These are phyloP conservation scores for Talaromyces borbonicus DNA, from an alignment of 495 filamentous ascomycete genomes.

Conservation along the genomic window DNA sequence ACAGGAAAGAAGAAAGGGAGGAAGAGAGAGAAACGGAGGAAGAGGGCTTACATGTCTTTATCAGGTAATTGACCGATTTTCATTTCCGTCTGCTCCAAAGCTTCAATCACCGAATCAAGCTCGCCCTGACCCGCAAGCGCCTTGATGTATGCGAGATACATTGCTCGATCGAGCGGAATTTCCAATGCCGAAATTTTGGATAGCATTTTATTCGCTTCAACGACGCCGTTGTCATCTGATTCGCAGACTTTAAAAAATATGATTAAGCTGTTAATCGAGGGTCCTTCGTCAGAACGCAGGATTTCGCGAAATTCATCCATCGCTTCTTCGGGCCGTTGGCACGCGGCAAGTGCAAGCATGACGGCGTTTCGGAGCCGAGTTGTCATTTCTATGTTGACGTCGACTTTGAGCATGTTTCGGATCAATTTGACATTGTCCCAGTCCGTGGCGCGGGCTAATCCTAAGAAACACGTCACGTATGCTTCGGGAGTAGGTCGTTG, in stretches of 20 bases:
- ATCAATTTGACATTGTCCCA: slow-evolving; percentile 57
- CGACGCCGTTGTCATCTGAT: slow-evolving; percentile 47
- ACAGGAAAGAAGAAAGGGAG: background rate
- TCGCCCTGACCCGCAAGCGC: slow-evolving; percentile 61
- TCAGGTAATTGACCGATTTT: slow-evolving; percentile 56
- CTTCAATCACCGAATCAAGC: slow-evolving; percentile 51
- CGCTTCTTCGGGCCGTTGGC: slow-evolving; percentile 51
- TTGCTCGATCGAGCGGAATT: slow-evolving; percentile 56
- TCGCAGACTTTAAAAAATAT: slow-evolving; percentile 74
- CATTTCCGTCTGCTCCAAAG: slow-evolving; percentile 54
- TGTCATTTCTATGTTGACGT: slow-evolving; percentile 63
- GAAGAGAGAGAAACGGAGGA: background rate
- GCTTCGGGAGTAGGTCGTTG: slow-evolving; percentile 58
- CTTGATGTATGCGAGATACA: slow-evolving; percentile 66
- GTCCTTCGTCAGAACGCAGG: slow-evolving; percentile 65
- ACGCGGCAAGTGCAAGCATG: slow-evolving; percentile 73
- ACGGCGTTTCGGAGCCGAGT: slow-evolving; percentile 70
- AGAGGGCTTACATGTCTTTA: slow-evolving; percentile 55
- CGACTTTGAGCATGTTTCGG: slow-evolving; percentile 89
- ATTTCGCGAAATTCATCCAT: slow-evolving; percentile 78
- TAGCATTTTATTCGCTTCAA: slow-evolving; percentile 65
- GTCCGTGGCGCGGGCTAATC: slow-evolving; percentile 57
- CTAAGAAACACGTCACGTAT: slow-evolving; percentile 68
- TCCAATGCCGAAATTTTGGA: slow-evolving; percentile 61
- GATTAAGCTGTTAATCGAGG: slow-evolving; percentile 64